Percentiles rank a stretch among this genome's conserved stretches.
These are phyloP conservation scores for Saururus chinensis DNA, from an alignment of 164 flowering plant genomes.

Conservation along the genomic window DNA sequence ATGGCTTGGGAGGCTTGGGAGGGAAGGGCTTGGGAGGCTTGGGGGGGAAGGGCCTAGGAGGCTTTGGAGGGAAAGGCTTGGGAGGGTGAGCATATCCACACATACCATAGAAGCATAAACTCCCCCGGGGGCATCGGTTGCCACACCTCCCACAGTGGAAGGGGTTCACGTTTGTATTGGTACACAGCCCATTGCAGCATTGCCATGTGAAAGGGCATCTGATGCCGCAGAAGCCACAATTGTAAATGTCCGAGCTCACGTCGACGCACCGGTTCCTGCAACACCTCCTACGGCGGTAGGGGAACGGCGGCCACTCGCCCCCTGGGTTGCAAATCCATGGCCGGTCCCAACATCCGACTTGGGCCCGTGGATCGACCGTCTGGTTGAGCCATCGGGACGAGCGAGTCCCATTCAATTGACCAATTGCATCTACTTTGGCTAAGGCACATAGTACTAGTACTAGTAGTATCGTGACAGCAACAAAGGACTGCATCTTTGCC, in stretches of 20 bases:
- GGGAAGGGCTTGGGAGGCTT: slow-evolving; percentile 8
- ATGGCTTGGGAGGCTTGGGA: slow-evolving; percentile 12
- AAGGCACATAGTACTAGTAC: no score
- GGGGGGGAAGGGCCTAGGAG: slow-evolving; percentile 12
- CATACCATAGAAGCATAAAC: slow-evolving; percentile 48
- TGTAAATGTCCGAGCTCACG: slow-evolving; percentile 32
- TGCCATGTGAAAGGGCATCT: slow-evolving; percentile 57
- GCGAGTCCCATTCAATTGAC: background rate
- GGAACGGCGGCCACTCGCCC: background rate
- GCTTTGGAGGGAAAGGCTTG: slow-evolving; percentile 27
- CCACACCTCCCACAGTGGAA: slow-evolving; percentile 58
- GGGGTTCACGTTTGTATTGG: slow-evolving; percentile 28
- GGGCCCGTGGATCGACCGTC: slow-evolving; percentile 14
- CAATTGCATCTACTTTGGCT: background rate
- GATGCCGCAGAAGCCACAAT: slow-evolving; percentile 58
- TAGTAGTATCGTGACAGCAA: no score
- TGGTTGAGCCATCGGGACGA: slow-evolving; percentile 30
- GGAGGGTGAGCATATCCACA: slow-evolving; percentile 57
- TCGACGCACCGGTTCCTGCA: slow-evolving; percentile 56
- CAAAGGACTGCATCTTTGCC: no score
- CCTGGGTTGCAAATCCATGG: slow-evolving; percentile 57
- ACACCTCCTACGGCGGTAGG: slow-evolving; percentile 27
- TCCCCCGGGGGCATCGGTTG: slow-evolving; percentile 31
- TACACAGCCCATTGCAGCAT: slow-evolving; percentile 60
- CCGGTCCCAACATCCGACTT: slow-evolving; percentile 33